Conservation (phyloP, 176 grass and related monocot species). For the Carex littledalei region DNA sequence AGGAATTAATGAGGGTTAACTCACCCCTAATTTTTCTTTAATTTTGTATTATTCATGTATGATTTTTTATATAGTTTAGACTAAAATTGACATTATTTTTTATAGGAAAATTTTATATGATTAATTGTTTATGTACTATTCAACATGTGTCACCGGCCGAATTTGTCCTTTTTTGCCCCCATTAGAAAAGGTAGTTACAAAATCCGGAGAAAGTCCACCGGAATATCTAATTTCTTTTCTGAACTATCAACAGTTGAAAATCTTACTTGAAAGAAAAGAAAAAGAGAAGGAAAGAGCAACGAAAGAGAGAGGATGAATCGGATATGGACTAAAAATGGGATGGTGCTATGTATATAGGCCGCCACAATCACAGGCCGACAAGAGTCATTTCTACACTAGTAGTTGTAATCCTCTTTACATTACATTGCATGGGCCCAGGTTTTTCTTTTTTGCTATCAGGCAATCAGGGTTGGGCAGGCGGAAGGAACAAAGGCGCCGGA, state of each 20-base stretch:
- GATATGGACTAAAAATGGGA: neutral
- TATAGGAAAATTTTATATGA: too few relatives aligned
- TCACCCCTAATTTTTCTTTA: too few relatives aligned
- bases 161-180: neutral
- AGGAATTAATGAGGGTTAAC: too few relatives aligned
- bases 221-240: neutral
- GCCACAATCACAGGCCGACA: too few relatives aligned
- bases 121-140: neutral
- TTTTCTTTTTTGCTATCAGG: neutral
- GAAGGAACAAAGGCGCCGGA: neutral
- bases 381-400: neutral
- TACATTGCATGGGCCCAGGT: neutral
- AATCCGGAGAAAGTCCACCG: neutral
- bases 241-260: neutral
- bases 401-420: too few relatives aligned
- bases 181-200: neutral
- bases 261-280: neutral
- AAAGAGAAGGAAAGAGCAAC: neutral
- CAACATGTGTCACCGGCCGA: neutral
- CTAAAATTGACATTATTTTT: too few relatives aligned
- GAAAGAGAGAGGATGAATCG: neutral
- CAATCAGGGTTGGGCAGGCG: too few relatives aligned
- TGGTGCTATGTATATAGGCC: neutral
- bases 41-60: too few relatives aligned
- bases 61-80: too few relatives aligned